Base-by-base conservation (phyloP, 306 rosid species). In the Malus sieversii region DNA sequence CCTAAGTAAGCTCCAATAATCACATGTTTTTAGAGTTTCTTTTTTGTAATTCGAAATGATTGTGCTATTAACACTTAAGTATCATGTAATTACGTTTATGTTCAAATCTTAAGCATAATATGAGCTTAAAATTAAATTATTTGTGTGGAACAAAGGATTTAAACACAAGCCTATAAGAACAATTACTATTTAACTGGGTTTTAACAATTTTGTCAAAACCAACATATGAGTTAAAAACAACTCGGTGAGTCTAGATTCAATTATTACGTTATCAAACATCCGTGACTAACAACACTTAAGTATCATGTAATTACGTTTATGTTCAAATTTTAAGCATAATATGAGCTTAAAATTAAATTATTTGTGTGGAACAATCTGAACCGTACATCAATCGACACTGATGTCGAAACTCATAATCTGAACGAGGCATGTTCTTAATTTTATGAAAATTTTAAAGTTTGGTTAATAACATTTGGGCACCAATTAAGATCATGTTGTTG, bases 381-480 rank as follows among this genome's bases (percentile, higher is more conserved):
- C 25, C 25, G 25, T 25, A 25, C 25, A 25, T 25, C 25, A 57
- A 70, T 90, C 14, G 89, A 89, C 65, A 78, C 82, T 65, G 88
- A 88, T 33, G 86, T 85, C 68, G 32, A 70, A 45, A 85, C 83
- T 45, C 48, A 74, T 82, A 88, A 86, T 61, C 63, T 86, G 76
- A 82, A 71, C 66, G 96, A 90, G 96, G 96, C 88, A 70, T 55
- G 14, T 63, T 63, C 5, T 63, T 29, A 14, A 30, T 30, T 72
- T 35, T 22, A 15, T 68, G 18, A 12, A 57, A 29, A 29, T 51
- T 22, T 40, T 40, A 6, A 6, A 12, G 2, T 42, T 66, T 44
- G 11, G 2, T n/a, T 4, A 69, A 73, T 42, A 70, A 48, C 55
- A 48, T 48, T 48, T 5, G 55, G 8, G 40, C 20, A 48, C 55